These are phyloP conservation scores for Talaromyces sp. DNA, from an alignment of 2,329 filamentous ascomycete species.

Conservation along the genomic window DNA sequence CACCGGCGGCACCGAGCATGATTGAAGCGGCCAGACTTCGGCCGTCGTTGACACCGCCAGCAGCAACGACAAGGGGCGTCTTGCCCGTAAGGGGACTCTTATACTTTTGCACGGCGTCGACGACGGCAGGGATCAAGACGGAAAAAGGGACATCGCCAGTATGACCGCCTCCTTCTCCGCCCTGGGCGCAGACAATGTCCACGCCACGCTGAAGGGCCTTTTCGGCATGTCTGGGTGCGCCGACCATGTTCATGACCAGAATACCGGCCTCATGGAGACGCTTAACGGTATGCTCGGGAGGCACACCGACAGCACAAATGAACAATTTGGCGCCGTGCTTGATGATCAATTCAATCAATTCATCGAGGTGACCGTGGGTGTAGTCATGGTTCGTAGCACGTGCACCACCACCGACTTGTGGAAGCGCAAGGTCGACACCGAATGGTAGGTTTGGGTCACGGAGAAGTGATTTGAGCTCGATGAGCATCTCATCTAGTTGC, in stretches of 20 bases:
- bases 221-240: constrained; percentile 82
- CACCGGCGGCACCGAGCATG: constrained; percentile 83
- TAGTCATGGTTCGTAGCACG: constrained; percentile 95
- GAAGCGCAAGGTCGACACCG: constrained; percentile 85
- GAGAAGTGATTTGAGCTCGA: constrained; percentile 77
- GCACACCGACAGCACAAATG: constrained; percentile 83
- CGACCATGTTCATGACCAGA: constrained; percentile 96
- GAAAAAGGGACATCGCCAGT: constrained; percentile 82
- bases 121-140: constrained; percentile 83
- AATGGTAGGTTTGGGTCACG: constrained; percentile 68
- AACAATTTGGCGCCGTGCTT: constrained; percentile 80
- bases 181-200: constrained; percentile 88
- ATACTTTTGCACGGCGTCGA: constrained; percentile 75
- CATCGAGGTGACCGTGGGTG: constrained; percentile 81
- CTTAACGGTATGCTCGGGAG: constrained; percentile 69
- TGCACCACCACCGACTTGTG: constrained; percentile 78
- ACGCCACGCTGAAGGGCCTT: constrained; percentile 85
- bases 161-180: constrained; percentile 89
- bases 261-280: constrained; percentile 75
- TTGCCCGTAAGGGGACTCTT: constrained; percentile 66
- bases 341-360: constrained; percentile 82
- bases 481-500: constrained; percentile 74
- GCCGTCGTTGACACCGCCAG: constrained; percentile 82
- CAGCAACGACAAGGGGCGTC: constrained; percentile 77
- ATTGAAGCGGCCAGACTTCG: constrained; percentile 74